Evolutionary conservation across 768 basidiomycete species (phyloP).

Genomic region (Favolaschia claudopus): DNA sequence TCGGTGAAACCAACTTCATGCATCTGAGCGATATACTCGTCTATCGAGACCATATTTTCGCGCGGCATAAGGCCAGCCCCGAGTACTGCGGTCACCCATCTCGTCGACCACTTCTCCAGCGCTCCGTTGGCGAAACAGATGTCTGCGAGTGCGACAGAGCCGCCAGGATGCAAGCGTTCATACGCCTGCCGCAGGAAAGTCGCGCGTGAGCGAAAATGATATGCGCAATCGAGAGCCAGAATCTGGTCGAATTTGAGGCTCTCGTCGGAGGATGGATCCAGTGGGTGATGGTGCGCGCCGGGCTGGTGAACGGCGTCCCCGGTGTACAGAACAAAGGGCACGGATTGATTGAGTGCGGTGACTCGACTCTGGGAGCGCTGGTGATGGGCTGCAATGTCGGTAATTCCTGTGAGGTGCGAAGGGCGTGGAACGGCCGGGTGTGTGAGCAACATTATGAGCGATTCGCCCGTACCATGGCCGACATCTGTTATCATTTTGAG

Average conservation of each 20-base stretch:
- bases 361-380: constrained; percentile 53
- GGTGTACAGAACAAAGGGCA: constrained; percentile 48
- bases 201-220: constrained; percentile 65
- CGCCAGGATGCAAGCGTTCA: constrained; percentile 53
- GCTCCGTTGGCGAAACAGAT: constrained; percentile 55
- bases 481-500: constrained; percentile 54
- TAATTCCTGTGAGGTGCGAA: constrained; percentile 61
- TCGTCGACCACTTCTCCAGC: constrained; percentile 32
- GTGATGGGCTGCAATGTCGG: constrained; percentile 58
- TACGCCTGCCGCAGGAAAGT: constrained; percentile 61
- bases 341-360: constrained; percentile 29
- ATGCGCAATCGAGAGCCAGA: constrained; percentile 73
- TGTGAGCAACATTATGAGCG: constrained; percentile 60
- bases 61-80: constrained; percentile 55
- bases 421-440: constrained; percentile 55
- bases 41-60: constrained; percentile 55
- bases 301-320: constrained; percentile 60
- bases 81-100: constrained; percentile 41
- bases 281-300: constrained; percentile 47
- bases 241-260: constrained; percentile 52
- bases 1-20: constrained; percentile 58
- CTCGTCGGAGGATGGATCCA: constrained; percentile 41
- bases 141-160: constrained; percentile 66
- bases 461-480: constrained; percentile 75
- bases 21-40: constrained; percentile 54